Percentiles rank a stretch among this genome's conserved stretches.
Conservation (phyloP, 257 asterid genomes). For the Gardenia jasminoides region DNA sequence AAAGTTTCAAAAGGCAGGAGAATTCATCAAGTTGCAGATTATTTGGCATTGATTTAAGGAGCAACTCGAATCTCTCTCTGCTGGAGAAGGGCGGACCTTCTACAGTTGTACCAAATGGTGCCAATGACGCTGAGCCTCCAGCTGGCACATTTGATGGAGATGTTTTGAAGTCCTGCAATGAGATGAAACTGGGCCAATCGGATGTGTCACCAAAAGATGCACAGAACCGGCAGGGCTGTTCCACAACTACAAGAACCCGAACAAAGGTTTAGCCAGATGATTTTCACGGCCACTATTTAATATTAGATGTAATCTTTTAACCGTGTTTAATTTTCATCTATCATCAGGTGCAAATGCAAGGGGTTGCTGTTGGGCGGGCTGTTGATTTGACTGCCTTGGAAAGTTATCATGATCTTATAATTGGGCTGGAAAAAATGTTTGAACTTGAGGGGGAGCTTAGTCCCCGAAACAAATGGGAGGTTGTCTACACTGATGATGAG, state of each 20-base stretch:
- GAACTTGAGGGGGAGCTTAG: slow-evolving; percentile 67
- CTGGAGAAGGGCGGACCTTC: slow-evolving; percentile 29
- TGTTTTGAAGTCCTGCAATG: slow-evolving; percentile 32
- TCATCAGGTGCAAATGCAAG: slow-evolving; percentile 83
- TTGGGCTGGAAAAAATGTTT: slow-evolving; percentile 63
- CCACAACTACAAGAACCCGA: slow-evolving; percentile 62
- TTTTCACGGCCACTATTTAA: neutral
- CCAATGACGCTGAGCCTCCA: neutral
- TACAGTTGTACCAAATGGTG: slow-evolving; percentile 19
- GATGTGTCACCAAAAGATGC: slow-evolving; percentile 39
- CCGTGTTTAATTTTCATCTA: neutral
- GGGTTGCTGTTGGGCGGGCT: slow-evolving; percentile 75
- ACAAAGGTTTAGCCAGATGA: slow-evolving; percentile 48
- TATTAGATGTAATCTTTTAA: neutral
- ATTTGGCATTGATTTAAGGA: slow-evolving; percentile 77
- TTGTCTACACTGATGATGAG: slow-evolving; percentile 71
- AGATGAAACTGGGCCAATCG: slow-evolving; percentile 28
- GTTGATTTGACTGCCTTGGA: slow-evolving; percentile 59
- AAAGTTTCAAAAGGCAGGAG: slow-evolving; percentile 38
- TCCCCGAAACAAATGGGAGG: slow-evolving; percentile 61
- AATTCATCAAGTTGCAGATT: slow-evolving; percentile 45
- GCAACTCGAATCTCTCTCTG: slow-evolving; percentile 29
- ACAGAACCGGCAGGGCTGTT: slow-evolving; percentile 32
- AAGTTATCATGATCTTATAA: slow-evolving; percentile 59
- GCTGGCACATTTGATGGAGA: slow-evolving; percentile 25